phyloP scores from a whole-genome alignment of 345 rosid genomes.

The Camelina laxa region DNA sequence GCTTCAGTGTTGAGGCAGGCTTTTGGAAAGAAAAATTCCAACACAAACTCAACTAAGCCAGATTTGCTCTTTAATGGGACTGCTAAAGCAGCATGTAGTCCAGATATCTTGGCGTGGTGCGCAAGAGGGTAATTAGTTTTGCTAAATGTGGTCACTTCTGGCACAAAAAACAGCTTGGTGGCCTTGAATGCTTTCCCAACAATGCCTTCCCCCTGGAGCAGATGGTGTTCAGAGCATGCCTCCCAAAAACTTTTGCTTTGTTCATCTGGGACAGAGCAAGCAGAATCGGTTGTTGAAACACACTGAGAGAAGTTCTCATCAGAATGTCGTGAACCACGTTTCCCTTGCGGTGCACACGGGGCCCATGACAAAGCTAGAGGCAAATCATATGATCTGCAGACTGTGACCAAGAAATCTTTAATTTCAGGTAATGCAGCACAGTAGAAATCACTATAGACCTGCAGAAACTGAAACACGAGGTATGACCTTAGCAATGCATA shows the following conservation, averaged over 20 bases:
- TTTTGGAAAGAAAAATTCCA: slow-evolving; percentile 85
- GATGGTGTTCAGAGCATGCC: slow-evolving; percentile 91
- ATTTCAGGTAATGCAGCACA: slow-evolving; percentile 62
- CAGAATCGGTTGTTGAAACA: slow-evolving; percentile 68
- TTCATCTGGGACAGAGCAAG: slow-evolving; percentile 62
- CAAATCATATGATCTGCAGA: slow-evolving; percentile 61
- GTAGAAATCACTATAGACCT: slow-evolving; percentile 61
- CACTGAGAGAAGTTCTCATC: slow-evolving; percentile 61
- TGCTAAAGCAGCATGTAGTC: slow-evolving; percentile 73
- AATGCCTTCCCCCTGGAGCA: slow-evolving; percentile 71
- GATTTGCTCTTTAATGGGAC: slow-evolving; percentile 61
- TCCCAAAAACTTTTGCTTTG: slow-evolving; percentile 55
- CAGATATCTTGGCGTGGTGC: slow-evolving; percentile 85
- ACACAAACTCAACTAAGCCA: slow-evolving; percentile 66
- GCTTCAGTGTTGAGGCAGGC: slow-evolving; percentile 56
- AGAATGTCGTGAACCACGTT: slow-evolving; percentile 72
- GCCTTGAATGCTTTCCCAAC: slow-evolving; percentile 75
- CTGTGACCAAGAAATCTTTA: slow-evolving; percentile 56
- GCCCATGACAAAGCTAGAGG: slow-evolving; percentile 93
- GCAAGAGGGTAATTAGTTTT: slow-evolving; percentile 79
- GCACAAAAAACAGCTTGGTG: slow-evolving; percentile 65
- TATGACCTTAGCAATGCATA: slow-evolving; percentile 40
- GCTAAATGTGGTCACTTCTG: slow-evolving; percentile 67
- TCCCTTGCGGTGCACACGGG: slow-evolving; percentile 63
- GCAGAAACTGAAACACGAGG: slow-evolving; percentile 42